Evolutionary conservation across 2,329 filamentous ascomycete genomes (phyloP).

Genomic region (Thielaviopsis ethacetica): DNA sequence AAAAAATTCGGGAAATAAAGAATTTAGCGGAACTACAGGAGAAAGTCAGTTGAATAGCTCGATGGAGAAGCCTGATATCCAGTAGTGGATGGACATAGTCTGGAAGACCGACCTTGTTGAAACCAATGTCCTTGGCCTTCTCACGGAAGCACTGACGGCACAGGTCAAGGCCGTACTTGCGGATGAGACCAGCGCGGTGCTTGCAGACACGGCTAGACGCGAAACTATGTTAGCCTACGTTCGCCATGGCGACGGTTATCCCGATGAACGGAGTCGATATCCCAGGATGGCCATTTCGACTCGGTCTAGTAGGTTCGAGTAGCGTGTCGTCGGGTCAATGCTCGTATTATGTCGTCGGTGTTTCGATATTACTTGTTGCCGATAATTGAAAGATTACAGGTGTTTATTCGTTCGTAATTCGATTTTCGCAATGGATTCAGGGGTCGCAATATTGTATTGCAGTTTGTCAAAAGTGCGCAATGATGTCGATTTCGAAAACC

Average conservation of each 20-base stretch:
- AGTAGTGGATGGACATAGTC: neutral
- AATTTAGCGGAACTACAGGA: constrained; percentile 12
- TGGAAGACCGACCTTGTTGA: constrained; percentile 43
- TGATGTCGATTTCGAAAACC: neutral
- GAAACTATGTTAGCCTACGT: constrained; percentile 3
- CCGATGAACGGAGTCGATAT: neutral
- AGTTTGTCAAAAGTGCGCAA: neutral
- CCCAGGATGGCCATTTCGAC: neutral
- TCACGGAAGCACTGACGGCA: constrained; percentile 68
- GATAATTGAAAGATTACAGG: neutral
- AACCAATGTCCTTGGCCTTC: constrained; percentile 57
- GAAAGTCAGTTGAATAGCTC: constrained; percentile 3
- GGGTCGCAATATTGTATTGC: neutral
- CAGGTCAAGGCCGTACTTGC: constrained; percentile 95
- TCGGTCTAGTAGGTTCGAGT: neutral
- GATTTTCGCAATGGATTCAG: neutral
- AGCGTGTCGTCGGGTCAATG: neutral
- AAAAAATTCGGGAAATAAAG: constrained; percentile 12
- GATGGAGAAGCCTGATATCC: neutral
- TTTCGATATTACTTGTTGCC: neutral
- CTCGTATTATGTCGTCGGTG: neutral
- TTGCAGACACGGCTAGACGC: constrained; percentile 49
- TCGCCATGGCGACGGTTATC: neutral
- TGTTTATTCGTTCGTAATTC: neutral
- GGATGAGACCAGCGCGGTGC: constrained; percentile 97